Evolutionary conservation across 2,329 filamentous ascomycete species (phyloP), one percentile per base, ranked within the genome.

Genomic region (Verticillium tricorpus): DNA sequence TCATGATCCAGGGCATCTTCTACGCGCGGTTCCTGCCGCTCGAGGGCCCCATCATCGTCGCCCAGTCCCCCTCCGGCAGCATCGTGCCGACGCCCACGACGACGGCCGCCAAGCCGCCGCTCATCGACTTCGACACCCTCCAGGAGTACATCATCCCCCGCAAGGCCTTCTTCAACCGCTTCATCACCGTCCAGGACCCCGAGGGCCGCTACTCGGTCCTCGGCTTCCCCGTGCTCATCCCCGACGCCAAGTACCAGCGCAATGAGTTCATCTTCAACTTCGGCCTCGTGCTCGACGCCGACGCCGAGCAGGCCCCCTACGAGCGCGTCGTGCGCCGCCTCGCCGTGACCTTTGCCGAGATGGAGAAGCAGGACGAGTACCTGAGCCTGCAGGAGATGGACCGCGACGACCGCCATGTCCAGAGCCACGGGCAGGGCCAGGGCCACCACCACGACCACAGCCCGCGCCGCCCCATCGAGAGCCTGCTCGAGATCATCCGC

Each of bases 231-330:
- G 89, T 98, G 60, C 94, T 92, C 72, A 92, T 98, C 71, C 87
- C 89, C 59, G 86, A 93, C 66, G 84, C 88, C 61, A 89, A 89
- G 68, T 97, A 98, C 72, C 87, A 90, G 71, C 89, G 95, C 62
- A 97, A 97, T 76, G 92, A 96, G 75, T 98, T 97, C 80, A 97
- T 97, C 72, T 99, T 98, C 85, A 98, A 98, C 76, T 97, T 98
- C 72, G 93, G 92, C 63, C 81, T 98, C 55, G 89, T 97, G 32
- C 82, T 97, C 58, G 85, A 90, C 58, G 76, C 77, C 56, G 80
- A 83, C 59, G 78, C 80, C 60, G 91, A 96, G 71, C 90, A 90
- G 73, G 85, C 85, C 57, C 89, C 89, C 37, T 96, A 92, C 73
- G 92, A 93, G 74, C 89, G 88, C 66, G 91, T 98, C 35, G 92